phyloP scores from a whole-genome alignment of 345 rosid genomes.

The Eutrema japonicum region DNA sequence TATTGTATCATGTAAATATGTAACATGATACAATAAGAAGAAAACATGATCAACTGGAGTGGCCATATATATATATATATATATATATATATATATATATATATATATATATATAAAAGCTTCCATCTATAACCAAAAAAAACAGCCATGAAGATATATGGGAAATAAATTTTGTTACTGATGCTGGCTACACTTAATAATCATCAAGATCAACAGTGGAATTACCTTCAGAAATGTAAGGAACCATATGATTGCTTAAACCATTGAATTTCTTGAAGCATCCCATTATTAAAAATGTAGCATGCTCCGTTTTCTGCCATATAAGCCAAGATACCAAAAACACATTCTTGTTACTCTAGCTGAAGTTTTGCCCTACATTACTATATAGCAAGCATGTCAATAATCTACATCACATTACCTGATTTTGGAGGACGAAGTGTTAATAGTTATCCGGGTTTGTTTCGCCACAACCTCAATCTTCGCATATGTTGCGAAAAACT shows the following conservation, averaged over 20 bases:
- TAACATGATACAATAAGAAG: conserved; percentile 41
- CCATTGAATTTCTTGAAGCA: conserved; percentile 84
- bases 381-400: conserved; percentile 8
- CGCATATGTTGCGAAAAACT: not conserved
- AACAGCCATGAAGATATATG: not conserved
- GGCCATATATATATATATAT: conserved; percentile 71
- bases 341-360: not conserved
- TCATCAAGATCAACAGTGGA: not conserved
- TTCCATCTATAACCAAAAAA: conserved; percentile 57
- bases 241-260: conserved; percentile 81
- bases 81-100: too few relatives aligned
- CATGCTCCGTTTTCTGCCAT: conserved; percentile 57
- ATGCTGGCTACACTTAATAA: not conserved
- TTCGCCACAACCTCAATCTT: not conserved
- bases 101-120: conserved; percentile 69
- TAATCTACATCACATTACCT: conserved; percentile 48
- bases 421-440: conserved; percentile 84
- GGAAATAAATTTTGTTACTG: too few relatives aligned
- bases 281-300: conserved; percentile 58
- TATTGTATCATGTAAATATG: too few relatives aligned
- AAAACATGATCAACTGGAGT: conserved; percentile 89
- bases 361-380: not conserved
- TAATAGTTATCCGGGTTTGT: conserved; percentile 51
- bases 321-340: not conserved
- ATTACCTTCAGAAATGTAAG: conserved; percentile 78